Evolutionary conservation across 371 early-diverging fungal species (phyloP), one percentile per base, ranked within the genome.

Genomic region (Mortierella sp.): DNA sequence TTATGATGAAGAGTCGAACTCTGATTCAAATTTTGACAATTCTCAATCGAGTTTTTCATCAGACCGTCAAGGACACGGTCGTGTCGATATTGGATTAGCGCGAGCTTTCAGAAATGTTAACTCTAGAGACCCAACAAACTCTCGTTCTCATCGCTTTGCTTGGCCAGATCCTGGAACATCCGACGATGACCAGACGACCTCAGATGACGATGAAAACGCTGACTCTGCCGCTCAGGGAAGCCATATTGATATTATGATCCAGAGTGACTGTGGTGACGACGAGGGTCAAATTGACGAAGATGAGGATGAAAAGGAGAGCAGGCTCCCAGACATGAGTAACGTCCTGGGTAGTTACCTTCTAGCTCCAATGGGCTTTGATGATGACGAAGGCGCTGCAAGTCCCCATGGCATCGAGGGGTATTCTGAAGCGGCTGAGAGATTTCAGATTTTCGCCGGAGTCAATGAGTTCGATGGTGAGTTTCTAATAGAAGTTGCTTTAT

Each of bases 341-440:
- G 58, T 53, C 10, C 65, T 76, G 50, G 83, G 71, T 2, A 76
- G 63, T 22, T 76, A 76, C 24, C 65, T 82, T 8, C n/a, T 82
- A 52, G 67, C 76, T n/a, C 83, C 83, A 0, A 82, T 82, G 83
- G 83, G 77, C 1, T 82, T 76, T 47, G 83, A 76, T 45, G 83
- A 82, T 28, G 83, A 82, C 13, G 83, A 76, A 16, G 60, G 43
- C 36, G 21, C 38, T 11, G 66, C 63, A 16, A 58, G 57, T 22
- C 13, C 70, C 8, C 19, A 62, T 9, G 70, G 50, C 1, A 43
- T 76, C 41, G 73, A 70, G 10, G 73, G 82, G 1, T 76, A 63
- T 22, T 63, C 59, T 0, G 73, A 73, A 38, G 77, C 76, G 36
- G 83, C 73, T 4, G 76, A 76, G 43, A 58, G 70, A 9, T 73